Evolutionary conservation across 2,329 filamentous ascomycete species (phyloP), one percentile per base, ranked within the genome.

Genomic region (Reticulascus tulasneorum): DNA sequence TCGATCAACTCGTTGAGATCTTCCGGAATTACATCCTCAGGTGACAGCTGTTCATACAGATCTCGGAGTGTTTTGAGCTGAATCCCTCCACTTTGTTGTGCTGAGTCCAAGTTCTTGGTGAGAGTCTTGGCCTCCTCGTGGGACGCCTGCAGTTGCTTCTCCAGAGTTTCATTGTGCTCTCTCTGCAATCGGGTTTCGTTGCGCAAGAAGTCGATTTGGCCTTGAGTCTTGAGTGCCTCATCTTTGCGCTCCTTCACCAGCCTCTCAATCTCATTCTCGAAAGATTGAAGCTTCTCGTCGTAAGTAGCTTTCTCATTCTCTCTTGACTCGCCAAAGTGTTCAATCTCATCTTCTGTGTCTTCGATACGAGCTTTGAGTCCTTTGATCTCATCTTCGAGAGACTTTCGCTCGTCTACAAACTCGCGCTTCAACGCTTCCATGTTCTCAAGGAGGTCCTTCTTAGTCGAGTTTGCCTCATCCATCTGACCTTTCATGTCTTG

Each of bases 401-500:
- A 84, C 52, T 85, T 87, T 24, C 93, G 79, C 59, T 97, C 91
- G 32, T 82, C 80, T 23, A 85, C 72, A 48, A 95, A 96, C 53
- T 97, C 93, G 18, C 79, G 80, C 60, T 96, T 88, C 47, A 94
- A 77, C 10, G 90, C 84, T 54, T 97, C 89, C 66, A 98, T 87
- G 53, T 98, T 98, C 47, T 87, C 84, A 63, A 98, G 80, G 9
- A 98, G 77, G 58, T 97, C 93, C 50, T 86, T 85, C 60, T 98
- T 98, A 1, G 86, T 96, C 4, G 87, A 90, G 49, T 93, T 87
- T 6, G 79, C 86, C 58, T 97, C 91, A 45, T 93, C 80, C 43
- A 95, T 76, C 50, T 82, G 82, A 52, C 69, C 76, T 64, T 75
- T 82, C 53, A 76, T 77, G 49, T 78, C 73, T 49, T 67, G 75